A percentile compares a stretch with the other conserved stretches of the same genome.
These are phyloP conservation scores for Auricularia auricula-judae DNA, from an alignment of 768 basidiomycete genomes.

Conservation along the genomic window DNA sequence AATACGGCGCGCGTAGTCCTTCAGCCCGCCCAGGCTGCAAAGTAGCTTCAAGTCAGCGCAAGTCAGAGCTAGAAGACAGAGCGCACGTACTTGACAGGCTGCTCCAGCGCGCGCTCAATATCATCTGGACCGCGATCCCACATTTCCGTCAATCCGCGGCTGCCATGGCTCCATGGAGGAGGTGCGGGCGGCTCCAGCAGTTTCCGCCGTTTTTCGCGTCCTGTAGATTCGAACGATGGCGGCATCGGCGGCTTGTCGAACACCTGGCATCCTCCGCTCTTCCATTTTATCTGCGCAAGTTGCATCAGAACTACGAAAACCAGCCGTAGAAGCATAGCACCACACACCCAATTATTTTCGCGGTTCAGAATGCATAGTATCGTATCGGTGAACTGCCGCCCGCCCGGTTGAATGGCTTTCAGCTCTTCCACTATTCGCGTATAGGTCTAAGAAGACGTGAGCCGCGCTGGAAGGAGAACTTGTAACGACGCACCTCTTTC, in stretches of 20 bases:
- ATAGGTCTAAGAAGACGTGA: conserved; percentile 25
- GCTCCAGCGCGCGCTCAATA: conserved; percentile 41
- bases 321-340: not conserved
- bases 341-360: conserved; percentile 69
- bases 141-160: conserved; percentile 1
- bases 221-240: conserved; percentile 49
- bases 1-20: not conserved
- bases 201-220: conserved; percentile 35
- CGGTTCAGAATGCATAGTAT: conserved; percentile 61
- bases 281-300: conserved; percentile 56
- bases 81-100: conserved; percentile 31
- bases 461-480: not conserved
- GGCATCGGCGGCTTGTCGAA: conserved; percentile 68
- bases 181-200: conserved; percentile 39
- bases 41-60: not conserved
- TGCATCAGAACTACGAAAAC: not conserved
- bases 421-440: conserved; percentile 44
- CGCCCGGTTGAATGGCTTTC: conserved; percentile 66
- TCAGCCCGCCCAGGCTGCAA: not conserved
- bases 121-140: conserved; percentile 12
- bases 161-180: conserved; percentile 1
- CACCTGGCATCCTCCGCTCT: conserved; percentile 67
- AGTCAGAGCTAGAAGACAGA: too few relatives aligned
- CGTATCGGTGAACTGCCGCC: conserved; percentile 65
- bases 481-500: conserved; percentile 30